phyloP scores from a whole-genome alignment of 2,329 filamentous ascomycete genomes.

The Zymoseptoria passerinii region DNA sequence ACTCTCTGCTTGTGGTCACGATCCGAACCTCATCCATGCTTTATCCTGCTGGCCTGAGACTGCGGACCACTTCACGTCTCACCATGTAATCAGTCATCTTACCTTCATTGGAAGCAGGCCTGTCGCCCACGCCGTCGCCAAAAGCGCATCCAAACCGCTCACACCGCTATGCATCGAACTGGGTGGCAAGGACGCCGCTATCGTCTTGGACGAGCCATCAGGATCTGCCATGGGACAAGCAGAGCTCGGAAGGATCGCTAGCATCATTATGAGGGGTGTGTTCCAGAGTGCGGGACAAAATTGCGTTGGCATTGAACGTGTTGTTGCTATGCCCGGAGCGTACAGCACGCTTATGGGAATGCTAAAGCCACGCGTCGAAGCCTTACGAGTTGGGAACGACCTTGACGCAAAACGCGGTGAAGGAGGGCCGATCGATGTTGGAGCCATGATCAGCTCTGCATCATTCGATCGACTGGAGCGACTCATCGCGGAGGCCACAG shows the following conservation, averaged over 20 bases:
- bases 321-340: slow-evolving; percentile 68
- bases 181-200: slow-evolving; percentile 87
- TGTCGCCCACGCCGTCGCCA: slow-evolving; percentile 80
- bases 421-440: slow-evolving; percentile 59
- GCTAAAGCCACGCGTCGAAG: slow-evolving; percentile 64
- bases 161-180: slow-evolving; percentile 85
- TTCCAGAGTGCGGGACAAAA: slow-evolving; percentile 97
- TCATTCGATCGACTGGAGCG: slow-evolving; percentile 68
- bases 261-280: slow-evolving; percentile 80
- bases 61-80: slow-evolving; percentile 74
- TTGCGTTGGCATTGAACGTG: slow-evolving; percentile 92
- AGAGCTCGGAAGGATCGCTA: slow-evolving; percentile 61
- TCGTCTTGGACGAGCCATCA: slow-evolving; percentile 71
- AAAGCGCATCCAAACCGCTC: slow-evolving; percentile 75
- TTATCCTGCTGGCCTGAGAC: slow-evolving; percentile 81
- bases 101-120: slow-evolving; percentile 91
- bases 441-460: slow-evolving; percentile 76
- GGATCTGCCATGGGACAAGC: slow-evolving; percentile 37
- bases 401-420: slow-evolving; percentile 41
- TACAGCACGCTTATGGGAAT: slow-evolving; percentile 65
- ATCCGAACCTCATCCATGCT: slow-evolving; percentile 72
- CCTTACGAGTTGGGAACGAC: slow-evolving; percentile 66
- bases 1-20: slow-evolving; percentile 72
- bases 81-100: slow-evolving; percentile 74
- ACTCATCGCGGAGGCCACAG: slow-evolving; percentile 69